Evolutionary conservation across 2,329 filamentous ascomycete genomes (phyloP).

Genomic region (Aspergillus viridinutans): DNA sequence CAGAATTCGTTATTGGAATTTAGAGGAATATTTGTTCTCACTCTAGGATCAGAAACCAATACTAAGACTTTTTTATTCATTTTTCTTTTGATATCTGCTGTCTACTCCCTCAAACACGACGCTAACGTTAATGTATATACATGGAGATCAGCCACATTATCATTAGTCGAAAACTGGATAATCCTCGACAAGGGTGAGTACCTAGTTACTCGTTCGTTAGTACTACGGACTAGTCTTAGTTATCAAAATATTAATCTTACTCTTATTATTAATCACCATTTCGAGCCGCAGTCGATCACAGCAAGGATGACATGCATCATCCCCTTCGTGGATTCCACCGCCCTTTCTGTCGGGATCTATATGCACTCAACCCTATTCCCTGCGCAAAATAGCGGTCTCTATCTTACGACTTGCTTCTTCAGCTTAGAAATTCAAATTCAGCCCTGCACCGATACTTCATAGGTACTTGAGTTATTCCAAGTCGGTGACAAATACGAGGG

Average conservation of each 20-base stretch:
- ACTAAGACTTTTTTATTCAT: no score
- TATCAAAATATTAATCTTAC: background rate
- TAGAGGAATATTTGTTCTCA: no score
- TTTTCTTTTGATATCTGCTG: no score
- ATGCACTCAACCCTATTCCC: constrained; percentile 5
- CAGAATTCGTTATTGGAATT: no score
- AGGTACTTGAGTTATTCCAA: background rate
- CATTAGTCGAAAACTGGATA: background rate
- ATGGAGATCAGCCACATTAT: background rate
- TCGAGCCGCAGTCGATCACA: background rate
- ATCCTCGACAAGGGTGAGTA: background rate
- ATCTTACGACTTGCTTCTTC: background rate
- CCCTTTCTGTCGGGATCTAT: constrained; percentile 4
- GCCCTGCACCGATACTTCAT: background rate
- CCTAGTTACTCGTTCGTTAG: background rate
- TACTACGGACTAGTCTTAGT: background rate
- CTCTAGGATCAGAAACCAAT: no score
- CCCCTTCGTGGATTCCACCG: constrained; percentile 1
- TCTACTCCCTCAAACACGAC: background rate
- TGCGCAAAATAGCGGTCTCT: constrained; percentile 2
- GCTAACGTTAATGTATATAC: background rate
- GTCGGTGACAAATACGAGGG: background rate
- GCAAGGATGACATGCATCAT: background rate
- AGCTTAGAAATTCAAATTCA: background rate
- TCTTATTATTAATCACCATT: background rate